These are phyloP conservation scores for Kluyveromyces sp. DNA, from an alignment of 1,139 yeast genomes.

Conservation along the genomic window DNA sequence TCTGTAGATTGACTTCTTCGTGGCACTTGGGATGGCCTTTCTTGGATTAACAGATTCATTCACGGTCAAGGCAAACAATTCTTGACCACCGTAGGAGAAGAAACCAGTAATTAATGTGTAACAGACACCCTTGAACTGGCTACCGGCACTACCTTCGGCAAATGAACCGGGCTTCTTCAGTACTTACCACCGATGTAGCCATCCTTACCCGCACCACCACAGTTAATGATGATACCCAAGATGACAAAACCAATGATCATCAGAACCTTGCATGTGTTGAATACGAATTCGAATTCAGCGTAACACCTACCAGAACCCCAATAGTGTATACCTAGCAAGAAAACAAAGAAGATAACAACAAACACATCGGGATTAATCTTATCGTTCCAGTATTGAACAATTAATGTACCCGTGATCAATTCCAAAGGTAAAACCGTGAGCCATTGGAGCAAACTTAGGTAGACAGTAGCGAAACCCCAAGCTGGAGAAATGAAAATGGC, in stretches of 20 bases:
- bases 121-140: conserved; percentile 65
- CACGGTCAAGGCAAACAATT: conserved; percentile 75
- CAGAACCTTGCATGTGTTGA: conserved; percentile 48
- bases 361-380: conserved; percentile 56
- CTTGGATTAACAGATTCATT: conserved; percentile 80
- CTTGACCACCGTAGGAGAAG: conserved; percentile 79
- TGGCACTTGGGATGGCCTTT: conserved; percentile 59
- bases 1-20: conserved; percentile 70
- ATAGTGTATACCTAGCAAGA: conserved; percentile 47
- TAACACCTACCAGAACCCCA: conserved; percentile 56
- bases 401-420: conserved; percentile 66
- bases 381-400: conserved; percentile 58
- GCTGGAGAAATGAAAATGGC: conserved; percentile 60
- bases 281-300: conserved; percentile 65
- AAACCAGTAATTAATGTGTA: conserved; percentile 77
- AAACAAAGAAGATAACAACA: conserved; percentile 50
- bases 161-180: conserved; percentile 55
- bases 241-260: conserved; percentile 60
- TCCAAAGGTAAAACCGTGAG: conserved; percentile 69
- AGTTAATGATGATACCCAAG: conserved; percentile 48
- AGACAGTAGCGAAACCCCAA: conserved; percentile 74
- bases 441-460: conserved; percentile 80
- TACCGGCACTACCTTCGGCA: conserved; percentile 13
- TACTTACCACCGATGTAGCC: conserved; percentile 55
- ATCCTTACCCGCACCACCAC: conserved; percentile 58